Percentiles rank a stretch among this genome's conserved stretches.
These are phyloP conservation scores for Voacanga thouarsii DNA, from an alignment of 257 asterid species.

Conservation along the genomic window DNA sequence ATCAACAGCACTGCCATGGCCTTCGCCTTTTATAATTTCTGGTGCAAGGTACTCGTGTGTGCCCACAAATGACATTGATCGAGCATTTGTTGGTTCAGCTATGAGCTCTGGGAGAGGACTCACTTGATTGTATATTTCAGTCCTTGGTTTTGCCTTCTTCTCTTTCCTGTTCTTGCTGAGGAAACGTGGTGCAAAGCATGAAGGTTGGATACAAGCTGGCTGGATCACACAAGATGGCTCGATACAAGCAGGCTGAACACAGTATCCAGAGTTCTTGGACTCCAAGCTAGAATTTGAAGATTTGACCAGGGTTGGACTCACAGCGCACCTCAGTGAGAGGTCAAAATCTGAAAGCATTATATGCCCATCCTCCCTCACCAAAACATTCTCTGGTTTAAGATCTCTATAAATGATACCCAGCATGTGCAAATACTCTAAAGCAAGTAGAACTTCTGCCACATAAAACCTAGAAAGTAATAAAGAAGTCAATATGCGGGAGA, in stretches of 20 bases:
- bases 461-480: slow-evolving; percentile 37
- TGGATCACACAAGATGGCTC: slow-evolving; percentile 55
- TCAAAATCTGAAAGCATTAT: slow-evolving; percentile 72
- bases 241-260: slow-evolving; percentile 43
- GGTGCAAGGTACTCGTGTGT: slow-evolving; percentile 70
- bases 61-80: slow-evolving; percentile 72
- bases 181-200: slow-evolving; percentile 58
- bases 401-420: slow-evolving; percentile 62
- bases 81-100: slow-evolving; percentile 63
- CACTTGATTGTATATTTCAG: slow-evolving; percentile 37
- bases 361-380: slow-evolving; percentile 56
- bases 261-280: slow-evolving; percentile 40
- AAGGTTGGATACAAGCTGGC: slow-evolving; percentile 52
- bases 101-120: slow-evolving; percentile 57
- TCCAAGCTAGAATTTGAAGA: slow-evolving; percentile 32
- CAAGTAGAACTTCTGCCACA: slow-evolving; percentile 57
- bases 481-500: not conserved
- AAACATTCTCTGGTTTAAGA: slow-evolving; percentile 60
- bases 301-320: slow-evolving; percentile 49
- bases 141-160: slow-evolving; percentile 42
- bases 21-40: slow-evolving; percentile 61
- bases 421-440: slow-evolving; percentile 55
- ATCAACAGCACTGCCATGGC: slow-evolving; percentile 70
- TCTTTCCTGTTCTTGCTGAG: slow-evolving; percentile 46
- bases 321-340: slow-evolving; percentile 53